Evolutionary conservation across 305 asterid species (phyloP).

Genomic region (Fraxinus paxiana): DNA sequence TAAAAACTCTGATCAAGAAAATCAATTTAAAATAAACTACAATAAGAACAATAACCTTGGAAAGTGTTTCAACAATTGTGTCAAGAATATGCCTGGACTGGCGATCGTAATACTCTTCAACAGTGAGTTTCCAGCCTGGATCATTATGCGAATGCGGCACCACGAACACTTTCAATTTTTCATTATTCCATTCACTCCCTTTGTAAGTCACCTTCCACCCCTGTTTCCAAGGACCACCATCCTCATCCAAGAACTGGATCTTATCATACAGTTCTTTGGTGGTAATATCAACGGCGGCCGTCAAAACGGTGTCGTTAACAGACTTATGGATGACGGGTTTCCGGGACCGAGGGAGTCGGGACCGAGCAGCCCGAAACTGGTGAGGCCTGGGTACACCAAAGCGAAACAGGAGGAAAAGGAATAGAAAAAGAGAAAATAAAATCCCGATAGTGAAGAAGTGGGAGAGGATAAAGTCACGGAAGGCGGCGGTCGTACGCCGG

Average conservation of each 20-base stretch:
- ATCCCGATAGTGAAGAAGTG: slow-evolving; percentile 80
- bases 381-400: slow-evolving; percentile 64
- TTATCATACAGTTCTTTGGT: slow-evolving; percentile 80
- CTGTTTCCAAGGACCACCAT: slow-evolving; percentile 96
- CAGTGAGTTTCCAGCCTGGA: slow-evolving; percentile 98
- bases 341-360: slow-evolving; percentile 44
- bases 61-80: slow-evolving; percentile 80
- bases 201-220: slow-evolving; percentile 86
- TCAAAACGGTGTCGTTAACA: slow-evolving; percentile 44
- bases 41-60: slow-evolving; percentile 50
- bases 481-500: slow-evolving; percentile 51
- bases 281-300: slow-evolving; percentile 72
- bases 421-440: slow-evolving; percentile 47
- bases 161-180: slow-evolving; percentile 85
- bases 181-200: slow-evolving; percentile 86
- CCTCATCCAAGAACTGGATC: slow-evolving; percentile 84
- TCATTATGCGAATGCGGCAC: slow-evolving; percentile 99
- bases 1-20: neutral
- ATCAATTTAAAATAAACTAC: neutral
- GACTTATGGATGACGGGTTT: slow-evolving; percentile 52
- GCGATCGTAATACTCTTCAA: slow-evolving; percentile 81
- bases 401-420: slow-evolving; percentile 57
- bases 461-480: slow-evolving; percentile 63
- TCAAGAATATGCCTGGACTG: slow-evolving; percentile 91
- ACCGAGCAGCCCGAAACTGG: slow-evolving; percentile 33